Percentiles rank a stretch among this genome's conserved stretches.
These are phyloP conservation scores for Atkinsonella hypoxylon DNA, from an alignment of 2,329 filamentous ascomycete genomes.

Conservation along the genomic window DNA sequence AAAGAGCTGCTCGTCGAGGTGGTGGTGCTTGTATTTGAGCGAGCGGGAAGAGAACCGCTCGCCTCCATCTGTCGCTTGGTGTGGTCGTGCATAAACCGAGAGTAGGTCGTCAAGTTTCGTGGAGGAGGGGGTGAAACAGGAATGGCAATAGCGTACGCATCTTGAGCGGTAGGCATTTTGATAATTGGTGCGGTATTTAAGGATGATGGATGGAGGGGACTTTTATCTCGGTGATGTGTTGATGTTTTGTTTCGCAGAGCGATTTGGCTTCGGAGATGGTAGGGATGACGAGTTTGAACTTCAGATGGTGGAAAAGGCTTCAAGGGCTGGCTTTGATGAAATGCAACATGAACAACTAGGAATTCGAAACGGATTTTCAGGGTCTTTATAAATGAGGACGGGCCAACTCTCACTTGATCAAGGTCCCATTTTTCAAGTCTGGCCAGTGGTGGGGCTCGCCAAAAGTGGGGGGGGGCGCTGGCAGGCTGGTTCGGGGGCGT, in stretches of 20 bases:
- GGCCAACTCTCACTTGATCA: not conserved
- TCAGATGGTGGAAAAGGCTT: not conserved
- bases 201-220: not conserved
- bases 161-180: constrained; percentile 29
- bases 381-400: constrained; percentile 12
- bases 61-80: constrained; percentile 55
- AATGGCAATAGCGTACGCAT: constrained; percentile 24
- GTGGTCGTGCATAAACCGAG: constrained; percentile 51
- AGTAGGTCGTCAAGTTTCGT: constrained; percentile 42
- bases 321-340: not conserved
- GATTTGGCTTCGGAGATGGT: not conserved
- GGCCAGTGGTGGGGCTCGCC: not conserved
- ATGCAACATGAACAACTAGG: not conserved
- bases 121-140: constrained; percentile 27
- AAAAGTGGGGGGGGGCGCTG: not conserved
- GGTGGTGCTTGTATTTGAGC: constrained; percentile 10
- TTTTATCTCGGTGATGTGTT: not conserved
- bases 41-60: constrained; percentile 20
- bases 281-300: not conserved
- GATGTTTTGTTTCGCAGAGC: not conserved
- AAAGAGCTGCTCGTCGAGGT: constrained; percentile 10
- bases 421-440: not conserved
- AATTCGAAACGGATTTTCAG: constrained; percentile 7
- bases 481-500: not conserved
- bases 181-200: not conserved